These are phyloP conservation scores for Medicago arabica DNA, from an alignment of 306 rosid genomes.

Conservation along the genomic window DNA sequence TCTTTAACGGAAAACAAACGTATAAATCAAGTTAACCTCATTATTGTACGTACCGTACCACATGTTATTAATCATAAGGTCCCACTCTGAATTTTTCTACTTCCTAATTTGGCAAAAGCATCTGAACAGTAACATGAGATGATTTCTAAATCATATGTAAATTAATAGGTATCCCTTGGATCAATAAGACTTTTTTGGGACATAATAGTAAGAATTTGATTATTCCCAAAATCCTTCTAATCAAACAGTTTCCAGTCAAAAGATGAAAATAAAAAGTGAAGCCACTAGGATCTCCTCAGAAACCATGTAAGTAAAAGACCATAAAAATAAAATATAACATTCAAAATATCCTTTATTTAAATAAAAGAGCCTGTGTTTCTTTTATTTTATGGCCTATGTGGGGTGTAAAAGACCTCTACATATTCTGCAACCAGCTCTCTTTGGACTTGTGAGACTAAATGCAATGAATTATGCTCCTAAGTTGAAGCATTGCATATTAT, in stretches of 20 bases:
- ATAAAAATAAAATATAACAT: not conserved
- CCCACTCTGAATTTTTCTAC: conserved; percentile 43
- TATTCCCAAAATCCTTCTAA: conserved; percentile 24
- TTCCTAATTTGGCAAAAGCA: conserved; percentile 49
- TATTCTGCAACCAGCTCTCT: not conserved
- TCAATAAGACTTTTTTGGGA: conserved; percentile 34
- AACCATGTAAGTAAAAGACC: not conserved
- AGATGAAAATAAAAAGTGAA: conserved; percentile 19
- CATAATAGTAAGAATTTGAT: not conserved
- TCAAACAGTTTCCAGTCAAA: conserved; percentile 28
- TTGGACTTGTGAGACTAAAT: not conserved
- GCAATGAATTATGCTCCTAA: not conserved
- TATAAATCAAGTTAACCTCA: conserved; percentile 40
- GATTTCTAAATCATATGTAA: conserved; percentile 10
- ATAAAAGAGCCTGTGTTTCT: not conserved
- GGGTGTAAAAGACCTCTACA: not conserved
- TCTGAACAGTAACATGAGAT: conserved; percentile 8
- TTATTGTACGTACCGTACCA: conserved; percentile 66
- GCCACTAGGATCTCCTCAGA: conserved; percentile 16
- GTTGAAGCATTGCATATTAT: not conserved
- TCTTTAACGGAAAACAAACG: conserved; percentile 37
- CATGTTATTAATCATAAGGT: conserved; percentile 40
- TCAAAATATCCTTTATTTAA: conserved; percentile 17
- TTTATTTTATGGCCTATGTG: not conserved
- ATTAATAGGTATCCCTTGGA: conserved; percentile 41